These are phyloP conservation scores for Fusarium devonianum DNA, from an alignment of 2,329 filamentous ascomycete species.

Conservation along the genomic window DNA sequence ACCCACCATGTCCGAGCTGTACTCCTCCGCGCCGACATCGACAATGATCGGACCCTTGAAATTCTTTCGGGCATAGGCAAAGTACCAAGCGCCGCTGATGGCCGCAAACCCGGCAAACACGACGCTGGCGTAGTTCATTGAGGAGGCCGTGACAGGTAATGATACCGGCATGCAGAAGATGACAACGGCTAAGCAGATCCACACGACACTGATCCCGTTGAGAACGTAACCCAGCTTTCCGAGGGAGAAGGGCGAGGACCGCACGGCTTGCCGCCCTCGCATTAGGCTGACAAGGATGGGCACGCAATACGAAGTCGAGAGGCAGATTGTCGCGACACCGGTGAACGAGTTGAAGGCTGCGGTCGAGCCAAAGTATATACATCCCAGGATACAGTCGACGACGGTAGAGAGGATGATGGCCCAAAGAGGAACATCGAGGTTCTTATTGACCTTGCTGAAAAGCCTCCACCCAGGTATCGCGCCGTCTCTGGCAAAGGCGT, in stretches of 20 bases:
- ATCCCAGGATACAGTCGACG: slow-evolving; percentile 73
- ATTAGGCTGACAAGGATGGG: slow-evolving; percentile 76
- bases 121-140: slow-evolving; percentile 72
- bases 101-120: slow-evolving; percentile 68
- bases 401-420: slow-evolving; percentile 71
- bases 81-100: slow-evolving; percentile 68
- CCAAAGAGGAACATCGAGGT: slow-evolving; percentile 73
- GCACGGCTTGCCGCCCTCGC: slow-evolving; percentile 68
- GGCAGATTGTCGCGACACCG: slow-evolving; percentile 79
- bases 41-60: slow-evolving; percentile 62
- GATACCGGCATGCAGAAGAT: slow-evolving; percentile 78
- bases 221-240: slow-evolving; percentile 72
- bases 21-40: slow-evolving; percentile 20
- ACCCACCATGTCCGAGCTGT: slow-evolving; percentile 8
- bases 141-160: slow-evolving; percentile 61
- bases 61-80: slow-evolving; percentile 66
- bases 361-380: slow-evolving; percentile 79
- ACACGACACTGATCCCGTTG: slow-evolving; percentile 70
- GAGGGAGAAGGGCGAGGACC: slow-evolving; percentile 70
- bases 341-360: slow-evolving; percentile 82
- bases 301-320: slow-evolving; percentile 76
- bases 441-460: slow-evolving; percentile 70
- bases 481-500: slow-evolving; percentile 77
- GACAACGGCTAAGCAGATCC: slow-evolving; percentile 74
- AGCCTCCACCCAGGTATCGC: slow-evolving; percentile 73